Evolutionary conservation across 75 land plant genomes (phyloP), one percentile per base, ranked within the genome.

Genomic region (Cunninghamia lanceolata): DNA sequence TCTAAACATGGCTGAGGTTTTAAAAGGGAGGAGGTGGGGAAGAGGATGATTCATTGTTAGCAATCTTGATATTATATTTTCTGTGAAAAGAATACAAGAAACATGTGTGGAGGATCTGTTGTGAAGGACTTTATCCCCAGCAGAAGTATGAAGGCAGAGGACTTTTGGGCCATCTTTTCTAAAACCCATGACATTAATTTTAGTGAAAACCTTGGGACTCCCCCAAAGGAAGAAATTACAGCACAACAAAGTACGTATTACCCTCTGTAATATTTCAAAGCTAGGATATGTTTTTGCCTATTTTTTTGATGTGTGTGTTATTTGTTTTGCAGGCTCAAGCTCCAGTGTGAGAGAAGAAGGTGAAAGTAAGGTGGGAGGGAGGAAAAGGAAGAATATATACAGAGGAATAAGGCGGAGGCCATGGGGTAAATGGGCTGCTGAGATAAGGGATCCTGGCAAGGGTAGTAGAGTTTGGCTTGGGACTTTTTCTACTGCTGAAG

Each of bases 381-480:
- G 43, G 80, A 80, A 80, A 13, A 80, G 82, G 50, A 80, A 28
- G 82, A 80, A 45, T 80, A 28, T 45, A 16, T 80, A 80, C 34
- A 80, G 52, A 80, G 82, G 82, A 28, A 80, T 80, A 39, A 45
- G 47, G 28, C 82, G n/a, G 32, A 43, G 82, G 3, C 82, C 82
- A 43, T 43, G 82, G 82, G 82, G 47, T 1, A 80, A 80, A 11
- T 80, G 82, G 82, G 82, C 52, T 28, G 52, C 82, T 0, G 52
- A 80, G 82, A 80, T 80, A 19, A 43, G 82, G 42, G 82, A 80
- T 45, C 32, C 82, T n/a, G 42, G 6, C 8, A 45, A 45, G 82
- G 82, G 82, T 4, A 16, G n/a, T 3, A 80, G 30, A 16, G 34
- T 80, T 19, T 80, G 82, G 82, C 82, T 80, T 80, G 82, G 82